Percentiles rank a stretch among this genome's conserved stretches.
Evolutionary conservation across 176 grass and related monocot genomes (phyloP).

Genomic region (Oryza australiensis): DNA sequence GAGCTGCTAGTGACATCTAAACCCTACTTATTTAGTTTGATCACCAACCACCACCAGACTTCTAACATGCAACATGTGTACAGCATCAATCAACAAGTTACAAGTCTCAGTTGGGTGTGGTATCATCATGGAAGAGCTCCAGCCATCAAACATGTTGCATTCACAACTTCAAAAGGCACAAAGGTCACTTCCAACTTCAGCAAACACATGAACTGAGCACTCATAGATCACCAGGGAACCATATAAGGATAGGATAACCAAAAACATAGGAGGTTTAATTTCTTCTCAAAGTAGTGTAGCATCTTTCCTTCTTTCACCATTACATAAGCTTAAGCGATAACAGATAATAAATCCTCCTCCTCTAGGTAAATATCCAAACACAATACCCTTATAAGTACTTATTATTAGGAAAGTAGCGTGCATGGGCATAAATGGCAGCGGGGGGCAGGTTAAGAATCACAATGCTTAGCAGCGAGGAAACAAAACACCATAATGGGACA

Average conservation of each 20-base stretch:
- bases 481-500: constrained; percentile 13
- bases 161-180: background rate
- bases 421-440: constrained; percentile 33
- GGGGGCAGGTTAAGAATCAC: constrained; percentile 34
- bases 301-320: constrained; percentile 35
- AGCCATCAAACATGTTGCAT: background rate
- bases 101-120: background rate
- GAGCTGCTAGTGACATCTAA: background rate
- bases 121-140: background rate
- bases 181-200: background rate
- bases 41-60: constrained; percentile 17
- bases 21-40: background rate
- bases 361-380: constrained; percentile 36
- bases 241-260: background rate
- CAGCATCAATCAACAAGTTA: background rate
- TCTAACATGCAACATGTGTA: background rate
- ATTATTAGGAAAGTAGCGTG: constrained; percentile 33
- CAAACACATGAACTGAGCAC: background rate
- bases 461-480: background rate
- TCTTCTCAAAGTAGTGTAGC: constrained; percentile 28
- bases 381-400: constrained; percentile 35
- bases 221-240: background rate
- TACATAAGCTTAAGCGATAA: constrained; percentile 35
- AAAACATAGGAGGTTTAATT: constrained; percentile 26
- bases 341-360: constrained; percentile 23